These are phyloP conservation scores for Lachancea sp. DNA, from an alignment of 805 yeast genomes.

Conservation along the genomic window DNA sequence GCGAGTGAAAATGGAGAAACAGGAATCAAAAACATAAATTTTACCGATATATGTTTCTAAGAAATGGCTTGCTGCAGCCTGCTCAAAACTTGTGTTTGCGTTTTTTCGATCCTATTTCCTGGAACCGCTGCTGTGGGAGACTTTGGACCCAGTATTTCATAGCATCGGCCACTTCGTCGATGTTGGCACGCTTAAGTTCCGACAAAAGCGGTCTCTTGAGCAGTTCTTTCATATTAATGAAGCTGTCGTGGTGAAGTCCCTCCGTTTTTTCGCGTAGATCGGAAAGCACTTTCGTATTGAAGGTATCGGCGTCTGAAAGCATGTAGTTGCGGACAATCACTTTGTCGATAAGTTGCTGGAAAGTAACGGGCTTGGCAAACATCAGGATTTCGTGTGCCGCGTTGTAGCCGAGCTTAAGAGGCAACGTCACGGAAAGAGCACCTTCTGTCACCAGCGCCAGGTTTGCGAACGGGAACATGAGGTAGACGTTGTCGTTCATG, in stretches of 20 bases:
- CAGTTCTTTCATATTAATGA: constrained; percentile 39
- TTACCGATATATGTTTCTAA: too few relatives aligned
- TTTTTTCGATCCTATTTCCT: constrained; percentile 45
- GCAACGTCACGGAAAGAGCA: constrained; percentile 60
- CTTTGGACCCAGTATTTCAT: constrained; percentile 65
- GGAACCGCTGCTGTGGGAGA: constrained; percentile 64
- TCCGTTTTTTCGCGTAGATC: constrained; percentile 35
- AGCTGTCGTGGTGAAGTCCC: constrained; percentile 37
- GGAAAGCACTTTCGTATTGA: constrained; percentile 39
- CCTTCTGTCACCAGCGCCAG: constrained; percentile 84
- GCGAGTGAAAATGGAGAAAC: not conserved
- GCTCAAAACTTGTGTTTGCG: constrained; percentile 55
- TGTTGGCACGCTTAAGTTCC: constrained; percentile 43
- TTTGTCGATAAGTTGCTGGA: constrained; percentile 55
- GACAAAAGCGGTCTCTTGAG: constrained; percentile 28
- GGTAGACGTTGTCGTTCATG: constrained; percentile 47
- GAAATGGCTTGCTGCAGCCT: too few relatives aligned
- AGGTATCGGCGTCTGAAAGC: constrained; percentile 38
- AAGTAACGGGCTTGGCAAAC: constrained; percentile 57
- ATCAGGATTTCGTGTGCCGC: constrained; percentile 67
- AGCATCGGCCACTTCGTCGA: constrained; percentile 65
- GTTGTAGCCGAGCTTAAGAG: constrained; percentile 65
- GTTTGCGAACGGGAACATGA: constrained; percentile 73
- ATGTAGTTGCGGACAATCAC: constrained; percentile 55
- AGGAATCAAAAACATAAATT: not conserved